Evolutionary conservation across 2,329 filamentous ascomycete genomes (phyloP).

Genomic region (Trichophyton schoenleinii): DNA sequence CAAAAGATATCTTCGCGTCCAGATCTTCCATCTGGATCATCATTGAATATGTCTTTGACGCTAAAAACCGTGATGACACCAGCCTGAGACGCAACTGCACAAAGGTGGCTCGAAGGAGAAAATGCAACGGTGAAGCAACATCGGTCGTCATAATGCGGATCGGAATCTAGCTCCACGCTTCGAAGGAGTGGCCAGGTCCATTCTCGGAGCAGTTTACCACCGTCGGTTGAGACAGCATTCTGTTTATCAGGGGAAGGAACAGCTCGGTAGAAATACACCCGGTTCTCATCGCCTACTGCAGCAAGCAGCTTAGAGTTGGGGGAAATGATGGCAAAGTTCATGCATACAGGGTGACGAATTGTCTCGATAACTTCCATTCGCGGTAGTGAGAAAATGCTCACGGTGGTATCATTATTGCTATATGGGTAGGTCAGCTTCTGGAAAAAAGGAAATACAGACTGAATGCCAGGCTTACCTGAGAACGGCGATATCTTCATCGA

Average conservation of each 20-base stretch:
- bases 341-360: conserved; percentile 65
- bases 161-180: conserved; percentile 30
- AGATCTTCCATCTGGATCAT: conserved; percentile 30
- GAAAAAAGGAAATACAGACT: conserved; percentile 8
- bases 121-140: conserved; percentile 39
- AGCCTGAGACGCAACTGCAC: conserved; percentile 39
- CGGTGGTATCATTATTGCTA: conserved; percentile 86
- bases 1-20: conserved; percentile 56
- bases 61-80: conserved; percentile 38
- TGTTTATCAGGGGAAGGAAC: conserved; percentile 21
- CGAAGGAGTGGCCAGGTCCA: conserved; percentile 33
- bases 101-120: conserved; percentile 37
- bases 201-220: conserved; percentile 24
- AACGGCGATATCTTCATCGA: conserved; percentile 45
- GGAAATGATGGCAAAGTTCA: conserved; percentile 90
- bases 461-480: conserved; percentile 29
- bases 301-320: conserved; percentile 71
- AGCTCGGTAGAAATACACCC: conserved; percentile 62
- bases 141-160: conserved; percentile 28
- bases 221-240: conserved; percentile 17
- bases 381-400: conserved; percentile 67
- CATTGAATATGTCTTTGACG: conserved; percentile 24
- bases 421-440: conserved; percentile 46
- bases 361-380: conserved; percentile 56
- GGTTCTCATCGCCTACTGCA: conserved; percentile 77